Conservation (phyloP, 495 filamentous ascomycete species). For the Chaetomium tenue region DNA sequence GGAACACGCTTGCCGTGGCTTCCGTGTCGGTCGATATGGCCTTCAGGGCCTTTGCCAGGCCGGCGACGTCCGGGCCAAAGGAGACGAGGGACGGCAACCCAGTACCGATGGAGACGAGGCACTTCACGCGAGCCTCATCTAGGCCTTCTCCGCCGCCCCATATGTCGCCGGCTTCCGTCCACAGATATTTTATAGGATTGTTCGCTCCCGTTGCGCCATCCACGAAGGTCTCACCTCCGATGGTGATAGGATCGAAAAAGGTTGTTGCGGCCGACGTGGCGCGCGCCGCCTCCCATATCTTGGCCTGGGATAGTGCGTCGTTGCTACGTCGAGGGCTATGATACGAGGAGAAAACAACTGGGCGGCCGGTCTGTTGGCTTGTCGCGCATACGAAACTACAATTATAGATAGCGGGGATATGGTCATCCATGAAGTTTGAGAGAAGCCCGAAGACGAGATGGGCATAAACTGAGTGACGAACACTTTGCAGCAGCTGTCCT, state of each 20-base stretch:
- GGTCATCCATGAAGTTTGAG: too few relatives aligned
- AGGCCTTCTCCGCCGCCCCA: conserved; percentile 32
- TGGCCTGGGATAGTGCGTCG: conserved; percentile 41
- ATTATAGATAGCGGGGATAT: too few relatives aligned
- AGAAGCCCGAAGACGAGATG: conserved; percentile 1
- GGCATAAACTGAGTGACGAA: conserved; percentile 17
- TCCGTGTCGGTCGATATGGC: conserved; percentile 45
- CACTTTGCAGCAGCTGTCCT: conserved; percentile 32
- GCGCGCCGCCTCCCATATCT: conserved; percentile 49
- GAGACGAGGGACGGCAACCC: conserved; percentile 40
- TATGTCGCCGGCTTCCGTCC: conserved; percentile 45
- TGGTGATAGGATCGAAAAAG: conserved; percentile 49
- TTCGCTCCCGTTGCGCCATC: conserved; percentile 45
- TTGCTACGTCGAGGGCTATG: conserved; percentile 37
- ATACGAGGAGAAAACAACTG: conserved; percentile 49
- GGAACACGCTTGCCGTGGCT: conserved; percentile 41
- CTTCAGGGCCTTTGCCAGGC: conserved; percentile 33
- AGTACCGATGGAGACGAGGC: conserved; percentile 50
- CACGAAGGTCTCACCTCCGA: conserved; percentile 43
- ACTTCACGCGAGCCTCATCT: conserved; percentile 40
- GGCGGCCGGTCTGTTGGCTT: conserved; percentile 42
- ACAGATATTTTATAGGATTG: conserved; percentile 49
- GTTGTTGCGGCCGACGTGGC: conserved; percentile 47
- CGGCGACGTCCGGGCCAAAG: conserved; percentile 31
- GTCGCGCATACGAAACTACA: conserved; percentile 54